A percentile compares a stretch with the other conserved stretches of the same genome.
Conservation (phyloP, 176 grass and related monocot species). For the Aegilops longissima region DNA sequence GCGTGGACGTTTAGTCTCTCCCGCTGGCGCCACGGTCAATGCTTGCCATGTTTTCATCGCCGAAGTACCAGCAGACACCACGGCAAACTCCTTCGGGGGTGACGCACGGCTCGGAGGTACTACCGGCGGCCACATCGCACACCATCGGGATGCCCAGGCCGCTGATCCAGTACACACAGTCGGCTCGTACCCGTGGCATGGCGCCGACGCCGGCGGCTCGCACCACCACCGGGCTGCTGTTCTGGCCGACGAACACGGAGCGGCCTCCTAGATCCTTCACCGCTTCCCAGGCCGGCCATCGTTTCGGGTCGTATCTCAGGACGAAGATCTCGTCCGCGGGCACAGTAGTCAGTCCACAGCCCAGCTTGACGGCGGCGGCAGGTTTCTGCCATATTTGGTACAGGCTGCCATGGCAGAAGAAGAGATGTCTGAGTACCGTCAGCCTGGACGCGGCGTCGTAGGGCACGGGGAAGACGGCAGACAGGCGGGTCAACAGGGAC, state of each 20-base stretch:
- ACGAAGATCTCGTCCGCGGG: background rate
- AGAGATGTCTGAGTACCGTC: background rate
- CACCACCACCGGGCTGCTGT: background rate
- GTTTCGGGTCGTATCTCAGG: background rate
- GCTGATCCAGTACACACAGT: background rate
- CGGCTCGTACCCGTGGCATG: background rate
- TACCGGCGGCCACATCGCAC: background rate
- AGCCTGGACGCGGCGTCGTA: background rate
- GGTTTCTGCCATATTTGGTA: background rate
- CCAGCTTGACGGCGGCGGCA: background rate
- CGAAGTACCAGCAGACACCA: background rate
- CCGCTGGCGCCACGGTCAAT: no score
- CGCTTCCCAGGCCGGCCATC: background rate
- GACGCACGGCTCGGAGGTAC: background rate
- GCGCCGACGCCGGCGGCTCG: background rate
- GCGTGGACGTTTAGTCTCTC: no score
- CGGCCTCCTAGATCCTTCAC: background rate
- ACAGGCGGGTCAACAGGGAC: no score
- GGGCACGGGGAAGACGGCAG: background rate
- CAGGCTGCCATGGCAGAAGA: background rate
- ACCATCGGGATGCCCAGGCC: background rate
- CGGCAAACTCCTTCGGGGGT: background rate
- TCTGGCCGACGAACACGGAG: background rate
- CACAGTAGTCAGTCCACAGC: background rate
- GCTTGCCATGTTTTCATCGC: no score